Evolutionary conservation across 768 basidiomycete genomes (phyloP), one percentile per base, ranked within the genome.

Genomic region (Mycena venus): DNA sequence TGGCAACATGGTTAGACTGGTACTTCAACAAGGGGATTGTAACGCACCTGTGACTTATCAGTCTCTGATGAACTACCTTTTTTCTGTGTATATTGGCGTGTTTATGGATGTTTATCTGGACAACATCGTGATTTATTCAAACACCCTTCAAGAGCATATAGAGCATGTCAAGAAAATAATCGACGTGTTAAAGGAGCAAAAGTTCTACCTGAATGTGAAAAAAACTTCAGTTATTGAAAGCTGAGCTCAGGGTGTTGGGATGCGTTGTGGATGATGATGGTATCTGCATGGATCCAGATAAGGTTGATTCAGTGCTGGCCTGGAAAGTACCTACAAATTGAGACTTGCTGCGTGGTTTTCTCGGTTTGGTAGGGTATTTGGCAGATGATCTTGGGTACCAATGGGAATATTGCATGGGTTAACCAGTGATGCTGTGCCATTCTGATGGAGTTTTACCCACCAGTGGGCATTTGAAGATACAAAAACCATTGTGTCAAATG

Each of bases 251-350:
- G 25, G 59, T 86, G 1, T 68, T 86, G 0, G 85, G 85, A 0
- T 75, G 79, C 0, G 64, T 86, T 0, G 69, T 89, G 0, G 79
- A 82, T 27, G 78, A 84, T 25, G 19, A 82, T 0, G 86, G 87
- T 0, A 86, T 90, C 25, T 64, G 68, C 0, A 88, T 88, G 85
- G 86, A 89, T 47, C 85, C 86, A 0, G 74, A 84, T 19, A 90
- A 89, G 42, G 86, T 90, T 0, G n/a, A n/a, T n/a, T n/a, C n/a
- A n/a, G n/a, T n/a, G n/a, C n/a, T n/a, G n/a, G n/a, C n/a, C n/a
- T n/a, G n/a, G n/a, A n/a, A n/a, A n/a, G n/a, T n/a, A n/a, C n/a
- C n/a, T n/a, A n/a, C n/a, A n/a, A n/a, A n/a, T n/a, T n/a, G n/a
- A n/a, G n/a, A n/a, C n/a, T n/a, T n/a, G n/a, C n/a, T n/a, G n/a